Evolutionary conservation across 2,329 filamentous ascomycete genomes (phyloP), one percentile per base, ranked within the genome.

Genomic region (Fusarium abutilonis): DNA sequence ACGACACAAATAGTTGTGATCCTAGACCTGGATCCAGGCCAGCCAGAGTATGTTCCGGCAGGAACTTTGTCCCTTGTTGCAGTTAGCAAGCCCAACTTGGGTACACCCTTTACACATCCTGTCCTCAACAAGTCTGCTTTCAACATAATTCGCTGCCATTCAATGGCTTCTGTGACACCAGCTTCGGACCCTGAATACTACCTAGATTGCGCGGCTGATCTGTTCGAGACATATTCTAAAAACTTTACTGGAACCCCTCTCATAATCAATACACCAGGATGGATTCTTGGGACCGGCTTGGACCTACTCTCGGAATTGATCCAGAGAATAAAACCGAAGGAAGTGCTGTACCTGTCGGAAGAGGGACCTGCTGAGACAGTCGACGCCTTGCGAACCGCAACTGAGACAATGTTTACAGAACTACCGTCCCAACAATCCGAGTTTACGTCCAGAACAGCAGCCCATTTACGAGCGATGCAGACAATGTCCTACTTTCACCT

Each of bases 401-500:
- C 78, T 28, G 76, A 70, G 19, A 76, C 75, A 6, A 66, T 69
- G 0, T 79, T 89, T 40, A 75, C 78, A 35, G 78, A 80, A 6
- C 76, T 92, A 5, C 83, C 87, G 6, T 88, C 89, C 1, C 83
- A 88, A 65, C 74, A 81, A 9, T 80, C 80, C n/a, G 83, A 86
- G 36, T 79, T 79, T 36, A 80, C 80, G 1, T 77, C 83, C 4
- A 80, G 88, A 34, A 90, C 87, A 9, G 83, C 89, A 0, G 81
- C 85, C 0, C 87, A 93, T 59, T 75, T 91, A 3, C 80, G 89
- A 46, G 82, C 83, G 6, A 92, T 94, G 89, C 89, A 93, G 66
- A 86, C 83, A n/a, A 88, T 92, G 82, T 88, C 90, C 0, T 94
- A 93, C 67, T 92, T 94, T 69, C 91, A 94, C 70, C 32, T 66